These are phyloP conservation scores for Leccinum longicurvipes DNA, from an alignment of 768 basidiomycete species.

Conservation along the genomic window DNA sequence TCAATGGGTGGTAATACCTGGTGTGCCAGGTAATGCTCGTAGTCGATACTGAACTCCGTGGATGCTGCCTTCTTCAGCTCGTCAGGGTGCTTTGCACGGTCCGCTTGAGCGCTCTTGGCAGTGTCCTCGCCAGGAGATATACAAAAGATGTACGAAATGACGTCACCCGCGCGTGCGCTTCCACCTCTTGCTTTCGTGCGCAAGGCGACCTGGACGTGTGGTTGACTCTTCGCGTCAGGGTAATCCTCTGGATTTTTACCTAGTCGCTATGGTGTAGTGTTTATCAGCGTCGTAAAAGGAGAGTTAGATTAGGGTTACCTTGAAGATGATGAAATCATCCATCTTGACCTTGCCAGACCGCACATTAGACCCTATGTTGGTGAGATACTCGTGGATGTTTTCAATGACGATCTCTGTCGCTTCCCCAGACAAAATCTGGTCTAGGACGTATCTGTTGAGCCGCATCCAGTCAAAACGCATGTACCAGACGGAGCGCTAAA, in stretches of 20 bases:
- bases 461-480: constrained; percentile 2
- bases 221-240: constrained; percentile 91
- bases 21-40: constrained; percentile 84
- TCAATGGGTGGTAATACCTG: constrained; percentile 95
- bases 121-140: constrained; percentile 66
- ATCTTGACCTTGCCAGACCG: constrained; percentile 72
- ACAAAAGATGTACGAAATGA: constrained; percentile 96
- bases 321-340: constrained; percentile 95
- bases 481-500: not conserved
- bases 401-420: constrained; percentile 86
- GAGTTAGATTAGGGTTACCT: constrained; percentile 47
- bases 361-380: constrained; percentile 71
- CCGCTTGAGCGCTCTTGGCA: constrained; percentile 77
- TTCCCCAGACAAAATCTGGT: constrained; percentile 88
- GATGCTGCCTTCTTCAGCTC: constrained; percentile 71
- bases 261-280: constrained; percentile 57
- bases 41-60: constrained; percentile 71
- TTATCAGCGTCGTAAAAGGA: not conserved
- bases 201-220: constrained; percentile 95
- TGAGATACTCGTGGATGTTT: constrained; percentile 89
- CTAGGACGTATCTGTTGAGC: constrained; percentile 73
- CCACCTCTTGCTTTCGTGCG: constrained; percentile 83
- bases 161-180: constrained; percentile 82
- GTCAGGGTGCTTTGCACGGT: constrained; percentile 90
- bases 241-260: constrained; percentile 98